phyloP scores from a whole-genome alignment of 768 basidiomycete species.

The Collybia mongolica region DNA sequence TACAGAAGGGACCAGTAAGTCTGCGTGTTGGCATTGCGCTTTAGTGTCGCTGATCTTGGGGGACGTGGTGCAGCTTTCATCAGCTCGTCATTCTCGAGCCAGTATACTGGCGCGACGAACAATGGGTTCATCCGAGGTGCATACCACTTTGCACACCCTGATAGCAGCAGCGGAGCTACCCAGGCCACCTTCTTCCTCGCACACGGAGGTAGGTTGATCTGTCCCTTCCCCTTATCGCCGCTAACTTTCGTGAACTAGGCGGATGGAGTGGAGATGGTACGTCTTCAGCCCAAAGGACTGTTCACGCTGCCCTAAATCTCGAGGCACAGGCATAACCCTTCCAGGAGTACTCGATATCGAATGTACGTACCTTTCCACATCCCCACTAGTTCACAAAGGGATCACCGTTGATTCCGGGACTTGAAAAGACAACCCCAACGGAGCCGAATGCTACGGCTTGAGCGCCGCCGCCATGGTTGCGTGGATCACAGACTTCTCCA shows the following conservation, averaged over 20 bases:
- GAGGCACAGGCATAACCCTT: constrained; percentile 40
- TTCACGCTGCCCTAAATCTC: too few species aligned
- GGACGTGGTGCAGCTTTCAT: constrained; percentile 24
- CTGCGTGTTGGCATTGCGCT: neutral
- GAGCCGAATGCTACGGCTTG: constrained; percentile 51
- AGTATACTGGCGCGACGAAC: constrained; percentile 53
- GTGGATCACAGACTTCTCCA: constrained; percentile 59
- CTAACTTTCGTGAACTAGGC: neutral
- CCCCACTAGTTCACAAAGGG: neutral
- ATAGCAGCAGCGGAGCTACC: constrained; percentile 43
- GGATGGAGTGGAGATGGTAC: constrained; percentile 13
- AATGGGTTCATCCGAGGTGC: constrained; percentile 53
- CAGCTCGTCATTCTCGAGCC: constrained; percentile 38
- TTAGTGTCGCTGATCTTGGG: too few species aligned
- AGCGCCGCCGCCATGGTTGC: constrained; percentile 50
- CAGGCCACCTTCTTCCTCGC: constrained; percentile 58
- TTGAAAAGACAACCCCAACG: constrained; percentile 41
- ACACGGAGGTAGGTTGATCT: constrained; percentile 39
- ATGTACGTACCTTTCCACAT: constrained; percentile 31
- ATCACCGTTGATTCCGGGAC: too few species aligned
- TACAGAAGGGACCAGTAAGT: constrained; percentile 9
- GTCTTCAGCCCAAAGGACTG: neutral
- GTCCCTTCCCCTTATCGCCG: constrained; percentile 1
- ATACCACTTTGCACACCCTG: constrained; percentile 41
- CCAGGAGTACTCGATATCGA: constrained; percentile 67